A percentile compares a stretch with the other conserved stretches of the same genome.
Evolutionary conservation across 768 basidiomycete genomes (phyloP).

Genomic region (Rhodotorula graminis): DNA sequence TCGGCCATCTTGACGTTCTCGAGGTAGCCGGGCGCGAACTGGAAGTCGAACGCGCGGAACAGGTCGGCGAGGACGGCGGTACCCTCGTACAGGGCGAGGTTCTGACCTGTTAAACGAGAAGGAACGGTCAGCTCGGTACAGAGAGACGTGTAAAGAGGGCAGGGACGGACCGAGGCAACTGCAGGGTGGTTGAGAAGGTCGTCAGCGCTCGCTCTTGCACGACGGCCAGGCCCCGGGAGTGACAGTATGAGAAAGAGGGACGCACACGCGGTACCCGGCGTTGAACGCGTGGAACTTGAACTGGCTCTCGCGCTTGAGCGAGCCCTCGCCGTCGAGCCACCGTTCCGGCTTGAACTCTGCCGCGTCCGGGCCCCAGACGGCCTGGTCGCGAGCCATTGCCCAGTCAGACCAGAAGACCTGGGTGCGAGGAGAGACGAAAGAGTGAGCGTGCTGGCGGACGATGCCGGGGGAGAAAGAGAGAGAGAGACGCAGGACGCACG

Average conservation of each 20-base stretch:
- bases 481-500: not conserved
- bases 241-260: not conserved
- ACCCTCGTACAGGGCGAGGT: conserved; percentile 29
- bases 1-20: conserved; percentile 3
- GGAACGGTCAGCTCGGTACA: not conserved
- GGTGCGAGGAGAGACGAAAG: not conserved
- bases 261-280: conserved; percentile 17
- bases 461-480: not conserved
- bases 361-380: conserved; percentile 26
- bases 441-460: no score
- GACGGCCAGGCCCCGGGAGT: no score
- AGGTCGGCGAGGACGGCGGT: conserved; percentile 17
- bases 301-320: conserved; percentile 12
- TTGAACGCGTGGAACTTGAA: conserved; percentile 32
- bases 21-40: not conserved
- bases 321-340: conserved; percentile 14
- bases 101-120: conserved; percentile 5
- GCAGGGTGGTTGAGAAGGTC: not conserved
- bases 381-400: conserved; percentile 7
- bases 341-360: conserved; percentile 19
- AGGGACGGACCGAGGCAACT: not conserved
- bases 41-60: conserved; percentile 13
- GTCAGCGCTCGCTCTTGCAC: not conserved
- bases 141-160: not conserved
- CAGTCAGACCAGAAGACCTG: conserved; percentile 28